Evolutionary conservation across 805 yeast species (phyloP), one percentile per base, ranked within the genome.

Genomic region (Spathaspora boniae): DNA sequence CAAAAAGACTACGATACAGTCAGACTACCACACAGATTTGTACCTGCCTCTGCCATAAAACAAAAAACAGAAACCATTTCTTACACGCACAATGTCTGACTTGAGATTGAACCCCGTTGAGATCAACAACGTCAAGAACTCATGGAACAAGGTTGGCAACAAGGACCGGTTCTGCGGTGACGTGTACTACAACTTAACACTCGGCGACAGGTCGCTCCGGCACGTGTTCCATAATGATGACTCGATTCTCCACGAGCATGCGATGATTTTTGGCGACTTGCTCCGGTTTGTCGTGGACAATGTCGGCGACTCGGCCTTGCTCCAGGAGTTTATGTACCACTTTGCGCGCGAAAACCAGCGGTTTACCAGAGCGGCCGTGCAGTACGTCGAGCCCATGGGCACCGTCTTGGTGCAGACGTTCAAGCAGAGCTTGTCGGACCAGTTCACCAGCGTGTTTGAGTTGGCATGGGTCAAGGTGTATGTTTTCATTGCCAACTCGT

Each of bases 351-450:
- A 62, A 33, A 59, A 65, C 42, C 49, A 46, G 6, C 38, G 43
- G 6, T 46, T 63, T 33, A 47, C 57, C 18, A 31, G 41, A 6
- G 42, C 40, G 14, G 58, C 61, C 3, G 43, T 48, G 5, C 38
- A 43, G 15, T 65, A 66, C 45, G 55, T 66, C 43, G 73, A 65
- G 43, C 64, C 66, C 20, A 57, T 67, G 67, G 71, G 72, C n/a
- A 38, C 51, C 21, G 58, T 64, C 7, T 47, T 67, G 31, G 53
- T 65, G 18, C 56, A 55, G 34, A 65, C 72, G 4, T 58, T 65
- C 38, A 57, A 57, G 27, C 60, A 58, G 43, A 48, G 58, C 51
- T 52, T 65, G 37, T 68, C 65, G 11, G 43, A 41, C 7, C 57
- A 55, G 6, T 44, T 49, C 17, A 61, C 62, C 36, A 45, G 56